Conservation (phyloP, 495 filamentous ascomycete species). For the Hyphodiscus hymeniophilus region DNA sequence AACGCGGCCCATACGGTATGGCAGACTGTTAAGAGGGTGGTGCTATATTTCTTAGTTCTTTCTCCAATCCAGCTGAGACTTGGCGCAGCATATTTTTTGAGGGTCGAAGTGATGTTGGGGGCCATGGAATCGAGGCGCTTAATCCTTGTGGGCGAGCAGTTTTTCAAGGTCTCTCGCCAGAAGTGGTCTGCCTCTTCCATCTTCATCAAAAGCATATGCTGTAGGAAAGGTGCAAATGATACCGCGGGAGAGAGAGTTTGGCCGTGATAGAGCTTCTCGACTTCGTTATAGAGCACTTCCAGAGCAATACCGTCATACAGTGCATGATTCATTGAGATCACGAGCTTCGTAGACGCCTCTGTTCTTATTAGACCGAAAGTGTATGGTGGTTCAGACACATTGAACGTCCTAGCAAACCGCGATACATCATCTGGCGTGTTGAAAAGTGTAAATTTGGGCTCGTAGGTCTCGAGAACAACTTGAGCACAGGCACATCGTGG, state of each 20-base stretch:
- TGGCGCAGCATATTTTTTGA: constrained; percentile 10
- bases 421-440: not conserved
- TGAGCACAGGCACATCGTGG: constrained; percentile 46
- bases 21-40: constrained; percentile 53
- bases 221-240: constrained; percentile 39
- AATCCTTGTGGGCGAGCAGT: constrained; percentile 33
- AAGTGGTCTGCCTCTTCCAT: constrained; percentile 41
- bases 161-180: constrained; percentile 48
- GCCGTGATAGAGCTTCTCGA: constrained; percentile 44
- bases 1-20: constrained; percentile 63
- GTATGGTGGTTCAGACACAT: constrained; percentile 24
- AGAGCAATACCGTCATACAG: constrained; percentile 74
- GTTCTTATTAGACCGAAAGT: constrained; percentile 21
- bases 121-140: constrained; percentile 7
- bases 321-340: constrained; percentile 70
- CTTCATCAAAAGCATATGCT: constrained; percentile 33
- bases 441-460: constrained; percentile 7
- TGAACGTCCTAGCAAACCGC: not conserved
- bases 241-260: constrained; percentile 33
- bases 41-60: constrained; percentile 39
- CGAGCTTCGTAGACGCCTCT: constrained; percentile 22
- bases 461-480: constrained; percentile 33
- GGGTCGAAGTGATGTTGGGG: not conserved
- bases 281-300: constrained; percentile 52
- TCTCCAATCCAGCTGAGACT: constrained; percentile 38